These are phyloP conservation scores for Zasmidium citrigriseum DNA, from an alignment of 2,329 filamentous ascomycete species.

Conservation along the genomic window DNA sequence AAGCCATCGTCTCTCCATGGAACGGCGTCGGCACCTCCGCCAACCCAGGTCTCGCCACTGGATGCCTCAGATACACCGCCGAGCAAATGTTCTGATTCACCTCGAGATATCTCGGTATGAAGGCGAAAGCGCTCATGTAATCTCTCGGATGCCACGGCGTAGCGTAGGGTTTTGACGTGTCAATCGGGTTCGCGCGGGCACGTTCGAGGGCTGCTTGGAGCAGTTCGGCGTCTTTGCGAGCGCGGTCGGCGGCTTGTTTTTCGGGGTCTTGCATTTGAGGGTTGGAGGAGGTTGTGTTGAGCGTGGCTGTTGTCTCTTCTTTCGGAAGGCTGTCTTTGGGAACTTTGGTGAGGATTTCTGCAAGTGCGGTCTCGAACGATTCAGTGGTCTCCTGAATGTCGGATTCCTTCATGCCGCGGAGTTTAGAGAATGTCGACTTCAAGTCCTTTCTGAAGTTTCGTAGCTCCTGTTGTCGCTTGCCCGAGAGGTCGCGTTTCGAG, in stretches of 20 bases:
- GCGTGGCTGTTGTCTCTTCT: conserved; percentile 7
- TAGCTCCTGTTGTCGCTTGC: conserved; percentile 73
- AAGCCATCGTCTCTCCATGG: conserved; percentile 65
- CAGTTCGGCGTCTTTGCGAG: conserved; percentile 58
- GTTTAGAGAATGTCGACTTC: conserved; percentile 62
- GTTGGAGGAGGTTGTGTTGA: conserved; percentile 22
- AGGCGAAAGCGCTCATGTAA: conserved; percentile 90
- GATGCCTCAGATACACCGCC: conserved; percentile 91
- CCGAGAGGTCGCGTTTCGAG: conserved; percentile 55
- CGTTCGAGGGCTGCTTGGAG: conserved; percentile 61
- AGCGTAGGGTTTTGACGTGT: conserved; percentile 77
- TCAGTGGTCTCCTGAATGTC: conserved; percentile 28
- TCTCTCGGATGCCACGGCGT: conserved; percentile 87
- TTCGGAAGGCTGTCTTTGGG: conserved; percentile 37
- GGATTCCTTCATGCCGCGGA: conserved; percentile 34
- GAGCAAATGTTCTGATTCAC: conserved; percentile 97
- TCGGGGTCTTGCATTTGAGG: conserved; percentile 33
- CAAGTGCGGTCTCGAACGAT: conserved; percentile 37
- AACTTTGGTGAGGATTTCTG: conserved; percentile 46
- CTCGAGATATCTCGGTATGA: conserved; percentile 92
- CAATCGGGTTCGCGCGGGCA: conserved; percentile 73
- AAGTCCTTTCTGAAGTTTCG: conserved; percentile 70
- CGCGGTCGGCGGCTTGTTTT: conserved; percentile 49
- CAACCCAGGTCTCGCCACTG: conserved; percentile 78
- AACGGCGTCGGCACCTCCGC: conserved; percentile 81